Conservation (phyloP, 495 filamentous ascomycete genomes). For the Darksidea phi region DNA sequence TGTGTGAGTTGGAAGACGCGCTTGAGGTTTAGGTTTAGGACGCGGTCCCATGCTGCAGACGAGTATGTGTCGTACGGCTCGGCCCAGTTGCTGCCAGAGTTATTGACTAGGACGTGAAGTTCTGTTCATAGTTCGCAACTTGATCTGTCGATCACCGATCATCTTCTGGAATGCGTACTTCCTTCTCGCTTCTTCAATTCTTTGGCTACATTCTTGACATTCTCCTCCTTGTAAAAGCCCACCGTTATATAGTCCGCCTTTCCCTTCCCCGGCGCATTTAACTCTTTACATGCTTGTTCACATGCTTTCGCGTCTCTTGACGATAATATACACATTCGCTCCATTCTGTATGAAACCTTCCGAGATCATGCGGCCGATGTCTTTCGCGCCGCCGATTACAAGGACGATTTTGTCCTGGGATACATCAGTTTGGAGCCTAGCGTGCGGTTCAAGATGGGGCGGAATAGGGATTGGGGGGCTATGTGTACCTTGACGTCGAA, state of each 20-base stretch:
- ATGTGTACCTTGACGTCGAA: constrained; percentile 38
- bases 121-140: constrained; percentile 41
- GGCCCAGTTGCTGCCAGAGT: constrained; percentile 73
- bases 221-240: constrained; percentile 74
- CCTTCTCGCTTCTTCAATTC: constrained; percentile 63
- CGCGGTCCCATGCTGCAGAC: constrained; percentile 64
- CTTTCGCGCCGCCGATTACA: constrained; percentile 42
- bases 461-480: neutral
- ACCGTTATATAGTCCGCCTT: constrained; percentile 64
- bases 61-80: constrained; percentile 67
- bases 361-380: constrained; percentile 43
- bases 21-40: constrained; percentile 77
- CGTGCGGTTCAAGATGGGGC: neutral
- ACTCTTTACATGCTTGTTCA: constrained; percentile 56
- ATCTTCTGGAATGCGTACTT: constrained; percentile 44
- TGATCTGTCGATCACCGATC: neutral
- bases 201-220: constrained; percentile 61
- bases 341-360: constrained; percentile 41
- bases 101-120: constrained; percentile 77
- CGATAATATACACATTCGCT: constrained; percentile 68
- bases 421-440: constrained; percentile 2
- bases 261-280: constrained; percentile 63
- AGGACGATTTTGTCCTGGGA: constrained; percentile 40
- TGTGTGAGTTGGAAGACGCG: constrained; percentile 78
- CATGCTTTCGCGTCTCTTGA: constrained; percentile 66